Base-by-base conservation (phyloP, 331 rosid genomes). In the Malus hybrid region DNA sequence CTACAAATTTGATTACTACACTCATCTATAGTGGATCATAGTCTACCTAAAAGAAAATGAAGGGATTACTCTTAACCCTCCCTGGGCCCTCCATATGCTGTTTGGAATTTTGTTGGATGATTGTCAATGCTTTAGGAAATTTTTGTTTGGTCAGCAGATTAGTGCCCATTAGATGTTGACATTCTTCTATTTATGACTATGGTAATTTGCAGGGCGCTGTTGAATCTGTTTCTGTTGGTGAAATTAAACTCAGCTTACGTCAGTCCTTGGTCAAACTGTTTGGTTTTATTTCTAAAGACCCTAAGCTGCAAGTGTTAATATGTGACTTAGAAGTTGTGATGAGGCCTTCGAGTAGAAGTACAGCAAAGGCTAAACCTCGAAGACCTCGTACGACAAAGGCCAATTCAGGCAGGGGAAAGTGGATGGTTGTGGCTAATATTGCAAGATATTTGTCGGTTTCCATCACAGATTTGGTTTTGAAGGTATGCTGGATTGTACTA, bases 161-260 rank as follows among this genome's bases (percentile, higher is more conserved):
- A 60, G 27, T 80, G 57, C 74, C 68, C 65, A 59, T 61, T 70
- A 72, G 65, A 79, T 69, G 59, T 68, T 78, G 81, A 34, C 27
- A 74, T 80, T 79, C 20, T 18, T 77, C 10, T 46, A 50, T 50
- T 65, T 71, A 36, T 18, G 15, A 70, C 66, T 67, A 12, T 70
- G 20, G 42, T 86, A 80, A 67, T 85, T 55, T 72, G 70, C 86
- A 95, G 99, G 99, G 99, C 80, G 81, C 93, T 67, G 71, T 95
- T 76, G 99, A 95, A 86, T 90, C 97, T 60, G 82, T 95, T 71
- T 90, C 97, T 70, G 87, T 95, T 82, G 97, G 97, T 80, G 99
- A 95, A 87, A 90, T 95, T 70, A 95, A 85, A 81, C 81, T 92
- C 78, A 92, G 99, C 87, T 77, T 95, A 85, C 93, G 97, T 42